phyloP scores from a whole-genome alignment of 257 asterid species.

The Anisodus acutangulus region DNA sequence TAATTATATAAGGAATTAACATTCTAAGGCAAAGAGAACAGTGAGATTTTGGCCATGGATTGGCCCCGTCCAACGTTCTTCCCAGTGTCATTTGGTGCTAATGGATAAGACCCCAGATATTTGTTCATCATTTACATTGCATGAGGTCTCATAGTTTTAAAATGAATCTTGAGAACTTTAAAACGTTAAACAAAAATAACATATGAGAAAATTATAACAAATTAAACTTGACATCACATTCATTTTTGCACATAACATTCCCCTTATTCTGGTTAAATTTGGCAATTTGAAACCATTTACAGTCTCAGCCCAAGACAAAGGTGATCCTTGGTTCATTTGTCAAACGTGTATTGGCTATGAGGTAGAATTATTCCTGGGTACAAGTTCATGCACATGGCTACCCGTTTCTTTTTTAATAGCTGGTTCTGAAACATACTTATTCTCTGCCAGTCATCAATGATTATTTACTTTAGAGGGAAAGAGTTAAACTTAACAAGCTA shows the following conservation, averaged over 20 bases:
- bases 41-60: not conserved
- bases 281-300: not conserved
- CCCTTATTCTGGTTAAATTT: not conserved
- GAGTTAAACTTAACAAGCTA: not conserved
- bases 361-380: not conserved
- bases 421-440: not conserved
- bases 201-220: not conserved
- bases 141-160: not conserved
- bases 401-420: not conserved
- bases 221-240: not conserved
- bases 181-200: not conserved
- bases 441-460: constrained; percentile 11
- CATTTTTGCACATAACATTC: not conserved
- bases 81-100: constrained; percentile 26
- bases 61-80: not conserved
- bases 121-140: not conserved
- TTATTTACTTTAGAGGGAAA: constrained; percentile 4
- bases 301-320: not conserved
- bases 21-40: not conserved
- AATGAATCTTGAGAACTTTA: not conserved
- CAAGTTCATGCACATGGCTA: not conserved
- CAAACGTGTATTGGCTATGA: not conserved
- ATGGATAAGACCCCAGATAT: not conserved
- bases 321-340: not conserved
- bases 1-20: not conserved